phyloP scores from a whole-genome alignment of 352 stramenopile genomes.

The Pythium utonaiense region DNA sequence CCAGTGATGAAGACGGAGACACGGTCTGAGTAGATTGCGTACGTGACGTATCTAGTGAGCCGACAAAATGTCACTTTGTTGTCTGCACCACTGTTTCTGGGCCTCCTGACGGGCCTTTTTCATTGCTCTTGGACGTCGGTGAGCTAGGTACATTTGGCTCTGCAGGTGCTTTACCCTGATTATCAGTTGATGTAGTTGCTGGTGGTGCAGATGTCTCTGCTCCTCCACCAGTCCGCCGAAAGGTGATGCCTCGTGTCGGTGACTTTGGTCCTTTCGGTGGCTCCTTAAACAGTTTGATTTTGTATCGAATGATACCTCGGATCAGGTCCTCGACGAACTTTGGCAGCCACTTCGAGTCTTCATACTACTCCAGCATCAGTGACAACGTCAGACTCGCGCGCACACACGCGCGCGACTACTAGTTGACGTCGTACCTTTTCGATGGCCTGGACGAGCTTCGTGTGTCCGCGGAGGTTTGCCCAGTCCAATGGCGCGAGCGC shows the following conservation, averaged over 20 bases:
- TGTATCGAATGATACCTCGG: slow-evolving; percentile 66
- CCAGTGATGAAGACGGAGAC: background rate
- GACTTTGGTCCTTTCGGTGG: slow-evolving; percentile 27
- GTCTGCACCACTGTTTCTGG: background rate
- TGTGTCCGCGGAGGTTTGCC: slow-evolving; percentile 46
- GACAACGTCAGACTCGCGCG: background rate
- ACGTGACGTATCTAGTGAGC: background rate
- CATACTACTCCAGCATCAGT: slow-evolving; percentile 28
- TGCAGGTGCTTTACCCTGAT: background rate
- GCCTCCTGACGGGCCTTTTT: background rate
- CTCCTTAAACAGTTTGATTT: slow-evolving; percentile 70
- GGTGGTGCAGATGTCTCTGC: background rate
- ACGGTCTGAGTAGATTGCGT: background rate
- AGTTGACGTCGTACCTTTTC: slow-evolving; percentile 36
- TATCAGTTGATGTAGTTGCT: background rate
- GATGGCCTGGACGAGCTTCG: slow-evolving; percentile 44
- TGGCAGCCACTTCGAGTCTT: slow-evolving; percentile 59
- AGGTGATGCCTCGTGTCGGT: slow-evolving; percentile 10
- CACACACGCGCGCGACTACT: too few relatives aligned
- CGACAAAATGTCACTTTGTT: background rate
- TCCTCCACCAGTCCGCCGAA: slow-evolving; percentile 8
- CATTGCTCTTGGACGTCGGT: background rate
- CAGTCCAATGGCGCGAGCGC: slow-evolving; percentile 56
- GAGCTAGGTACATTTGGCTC: background rate
- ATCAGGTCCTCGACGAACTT: slow-evolving; percentile 74